Evolutionary conservation across 257 asterid species (phyloP).

Genomic region (Fraxinus americana): DNA sequence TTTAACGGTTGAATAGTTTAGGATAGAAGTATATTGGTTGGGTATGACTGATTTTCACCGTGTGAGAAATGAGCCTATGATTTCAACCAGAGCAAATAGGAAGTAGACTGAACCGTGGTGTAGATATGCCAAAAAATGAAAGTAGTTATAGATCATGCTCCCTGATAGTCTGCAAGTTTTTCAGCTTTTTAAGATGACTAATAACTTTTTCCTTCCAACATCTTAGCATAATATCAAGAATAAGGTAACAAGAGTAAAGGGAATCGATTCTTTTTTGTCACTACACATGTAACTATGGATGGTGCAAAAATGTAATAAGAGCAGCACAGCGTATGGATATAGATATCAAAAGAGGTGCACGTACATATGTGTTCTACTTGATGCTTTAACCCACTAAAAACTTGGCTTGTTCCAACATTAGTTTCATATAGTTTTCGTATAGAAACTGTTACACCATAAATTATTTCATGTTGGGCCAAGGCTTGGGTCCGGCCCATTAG

Average conservation of each 20-base stretch:
- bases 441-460: no score
- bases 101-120: conserved; percentile 49
- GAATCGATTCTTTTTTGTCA: conserved; percentile 28
- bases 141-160: conserved; percentile 76
- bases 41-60: conserved; percentile 52
- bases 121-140: conserved; percentile 65
- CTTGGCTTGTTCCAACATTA: conserved; percentile 35
- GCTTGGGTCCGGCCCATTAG: no score
- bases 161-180: conserved; percentile 68
- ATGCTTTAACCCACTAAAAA: conserved; percentile 47
- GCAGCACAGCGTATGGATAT: conserved; percentile 37
- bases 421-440: conserved; percentile 46
- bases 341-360: conserved; percentile 39
- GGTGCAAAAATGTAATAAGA: conserved; percentile 51
- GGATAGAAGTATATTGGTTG: conserved; percentile 14
- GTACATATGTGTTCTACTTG: conserved; percentile 47
- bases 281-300: conserved; percentile 32
- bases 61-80: conserved; percentile 57
- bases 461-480: no score
- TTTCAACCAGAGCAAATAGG: conserved; percentile 63
- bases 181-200: conserved; percentile 78
- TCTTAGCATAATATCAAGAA: conserved; percentile 47
- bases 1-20: not conserved
- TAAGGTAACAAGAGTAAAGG: conserved; percentile 34
- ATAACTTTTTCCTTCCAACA: conserved; percentile 47